These are phyloP conservation scores for Suillus sp. DNA, from an alignment of 768 basidiomycete species.

Conservation along the genomic window DNA sequence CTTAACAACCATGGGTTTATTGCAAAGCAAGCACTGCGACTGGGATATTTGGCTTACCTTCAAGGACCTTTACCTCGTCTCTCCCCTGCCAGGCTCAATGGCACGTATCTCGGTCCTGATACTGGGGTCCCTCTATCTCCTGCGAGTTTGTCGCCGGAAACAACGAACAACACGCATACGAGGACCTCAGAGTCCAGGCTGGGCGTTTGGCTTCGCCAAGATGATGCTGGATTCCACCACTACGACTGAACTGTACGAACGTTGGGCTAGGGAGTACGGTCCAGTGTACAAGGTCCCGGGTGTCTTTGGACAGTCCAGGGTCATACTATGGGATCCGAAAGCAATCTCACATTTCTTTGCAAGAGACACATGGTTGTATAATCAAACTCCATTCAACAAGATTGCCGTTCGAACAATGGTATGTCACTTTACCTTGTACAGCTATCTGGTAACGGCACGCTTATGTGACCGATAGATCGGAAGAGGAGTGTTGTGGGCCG, in stretches of 20 bases:
- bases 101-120: not conserved
- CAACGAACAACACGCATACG: constrained; percentile 33
- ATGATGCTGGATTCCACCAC: constrained; percentile 31
- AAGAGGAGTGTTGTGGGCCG: constrained; percentile 33
- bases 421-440: constrained; percentile 11
- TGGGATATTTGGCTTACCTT: not conserved
- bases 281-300: constrained; percentile 42
- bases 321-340: constrained; percentile 47
- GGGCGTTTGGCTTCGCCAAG: constrained; percentile 41
- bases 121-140: not conserved
- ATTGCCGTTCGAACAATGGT: constrained; percentile 45
- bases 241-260: constrained; percentile 37
- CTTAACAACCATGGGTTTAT: not conserved
- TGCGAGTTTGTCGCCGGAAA: not conserved
- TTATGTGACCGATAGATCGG: constrained; percentile 18
- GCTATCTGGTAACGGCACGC: not conserved
- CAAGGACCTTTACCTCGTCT: not conserved
- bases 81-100: not conserved
- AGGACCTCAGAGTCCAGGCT: constrained; percentile 43
- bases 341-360: constrained; percentile 52
- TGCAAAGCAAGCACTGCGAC: not conserved
- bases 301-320: constrained; percentile 33
- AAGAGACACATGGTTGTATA: constrained; percentile 49
- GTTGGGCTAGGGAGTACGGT: constrained; percentile 49
- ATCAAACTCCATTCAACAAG: constrained; percentile 38